These are phyloP conservation scores for Exophiala oligosperma DNA, from an alignment of 2,329 filamentous ascomycete genomes.

Conservation along the genomic window DNA sequence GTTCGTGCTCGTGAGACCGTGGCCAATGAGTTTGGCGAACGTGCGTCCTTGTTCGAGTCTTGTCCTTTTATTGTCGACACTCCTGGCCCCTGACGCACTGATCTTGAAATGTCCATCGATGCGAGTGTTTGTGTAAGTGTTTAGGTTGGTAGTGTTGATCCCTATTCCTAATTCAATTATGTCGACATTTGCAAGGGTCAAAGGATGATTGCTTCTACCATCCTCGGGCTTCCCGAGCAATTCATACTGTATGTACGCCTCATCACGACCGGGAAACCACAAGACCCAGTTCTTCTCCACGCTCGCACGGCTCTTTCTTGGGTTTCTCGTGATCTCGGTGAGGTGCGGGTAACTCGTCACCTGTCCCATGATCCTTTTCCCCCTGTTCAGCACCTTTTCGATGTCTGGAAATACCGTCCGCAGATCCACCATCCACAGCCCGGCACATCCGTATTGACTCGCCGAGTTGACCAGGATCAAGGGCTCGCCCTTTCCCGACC, in stretches of 20 bases:
- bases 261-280: conserved; percentile 35
- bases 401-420: conserved; percentile 25
- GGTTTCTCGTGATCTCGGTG: conserved; percentile 42
- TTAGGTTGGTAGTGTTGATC: not conserved
- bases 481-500: conserved; percentile 41
- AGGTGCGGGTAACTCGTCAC: conserved; percentile 32
- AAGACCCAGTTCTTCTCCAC: conserved; percentile 46
- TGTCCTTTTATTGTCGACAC: too few species aligned
- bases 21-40: conserved; percentile 35
- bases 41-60: conserved; percentile 24
- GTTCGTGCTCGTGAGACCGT: conserved; percentile 34
- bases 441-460: conserved; percentile 36
- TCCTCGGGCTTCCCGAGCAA: conserved; percentile 19
- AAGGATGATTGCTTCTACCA: too few species aligned
- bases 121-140: not conserved
- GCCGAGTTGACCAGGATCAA: conserved; percentile 40
- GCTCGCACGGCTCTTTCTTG: conserved; percentile 32
- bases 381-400: not conserved
- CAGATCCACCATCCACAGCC: conserved; percentile 37
- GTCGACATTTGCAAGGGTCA: too few species aligned
- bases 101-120: not conserved
- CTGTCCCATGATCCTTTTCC: not conserved
- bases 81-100: too few species aligned
- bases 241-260: conserved; percentile 41
- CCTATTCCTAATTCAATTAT: too few species aligned